phyloP scores from a whole-genome alignment of 1,139 yeast species.

The Yamadazyma friedrichii region DNA sequence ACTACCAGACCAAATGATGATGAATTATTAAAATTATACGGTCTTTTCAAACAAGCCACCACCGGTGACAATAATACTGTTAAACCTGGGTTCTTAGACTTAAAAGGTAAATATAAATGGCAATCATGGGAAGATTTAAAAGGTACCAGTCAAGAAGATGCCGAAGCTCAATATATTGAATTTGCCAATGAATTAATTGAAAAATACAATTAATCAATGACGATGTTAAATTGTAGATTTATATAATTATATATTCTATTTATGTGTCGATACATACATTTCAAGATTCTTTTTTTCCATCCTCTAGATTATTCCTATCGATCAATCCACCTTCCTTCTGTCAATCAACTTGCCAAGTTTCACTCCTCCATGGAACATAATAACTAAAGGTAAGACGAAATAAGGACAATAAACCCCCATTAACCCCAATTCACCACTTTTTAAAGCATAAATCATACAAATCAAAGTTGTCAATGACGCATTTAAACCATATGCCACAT shows the following conservation, averaged over 20 bases:
- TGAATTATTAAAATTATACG: conserved; percentile 81
- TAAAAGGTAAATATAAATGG: conserved; percentile 97
- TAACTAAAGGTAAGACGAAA: conserved; percentile 56
- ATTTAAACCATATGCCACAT: conserved; percentile 71
- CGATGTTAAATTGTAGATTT: too few relatives aligned
- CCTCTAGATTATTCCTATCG: too few relatives aligned
- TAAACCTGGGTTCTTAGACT: conserved; percentile 85
- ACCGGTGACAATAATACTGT: conserved; percentile 88
- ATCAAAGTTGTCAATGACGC: conserved; percentile 72
- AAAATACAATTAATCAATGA: conserved; percentile 26
- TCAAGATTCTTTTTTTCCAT: too few relatives aligned
- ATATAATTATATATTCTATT: too few relatives aligned
- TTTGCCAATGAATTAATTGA: conserved; percentile 68
- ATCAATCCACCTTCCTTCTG: too few relatives aligned
- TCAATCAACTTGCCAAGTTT: background rate
- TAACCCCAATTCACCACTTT: conserved; percentile 36
- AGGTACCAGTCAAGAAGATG: conserved; percentile 86
- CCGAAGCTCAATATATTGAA: conserved; percentile 81
- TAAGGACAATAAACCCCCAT: conserved; percentile 64
- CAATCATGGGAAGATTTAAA: conserved; percentile 89
- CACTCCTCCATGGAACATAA: conserved; percentile 46
- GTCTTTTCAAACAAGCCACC: conserved; percentile 94
- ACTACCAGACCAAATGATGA: conserved; percentile 81
- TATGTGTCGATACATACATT: too few relatives aligned
- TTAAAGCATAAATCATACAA: conserved; percentile 51